These are phyloP conservation scores for Chaetothyriales sp. DNA, from an alignment of 2,329 filamentous ascomycete species.

Conservation along the genomic window DNA sequence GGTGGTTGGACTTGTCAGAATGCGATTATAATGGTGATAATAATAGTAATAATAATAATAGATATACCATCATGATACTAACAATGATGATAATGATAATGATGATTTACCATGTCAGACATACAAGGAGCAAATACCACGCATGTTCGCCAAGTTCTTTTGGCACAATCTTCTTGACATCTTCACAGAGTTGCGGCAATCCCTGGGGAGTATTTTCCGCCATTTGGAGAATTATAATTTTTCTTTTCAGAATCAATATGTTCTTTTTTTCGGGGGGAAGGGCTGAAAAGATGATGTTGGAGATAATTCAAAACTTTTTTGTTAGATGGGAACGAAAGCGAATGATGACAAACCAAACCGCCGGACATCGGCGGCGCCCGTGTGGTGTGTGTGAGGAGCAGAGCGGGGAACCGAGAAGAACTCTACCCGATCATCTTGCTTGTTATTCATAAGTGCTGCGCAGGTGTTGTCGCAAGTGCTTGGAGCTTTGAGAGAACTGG, in stretches of 20 bases:
- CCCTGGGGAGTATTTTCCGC: neutral
- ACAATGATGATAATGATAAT: neutral
- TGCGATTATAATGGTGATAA: no score
- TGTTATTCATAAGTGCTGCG: no score
- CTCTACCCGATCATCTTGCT: neutral
- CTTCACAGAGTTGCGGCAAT: constrained; percentile 12
- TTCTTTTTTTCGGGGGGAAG: no score
- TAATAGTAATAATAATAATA: no score
- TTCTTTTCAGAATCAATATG: neutral
- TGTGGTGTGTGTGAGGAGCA: neutral
- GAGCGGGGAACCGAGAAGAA: neutral
- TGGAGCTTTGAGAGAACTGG: no score
- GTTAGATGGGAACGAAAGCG: neutral
- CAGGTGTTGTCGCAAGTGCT: no score
- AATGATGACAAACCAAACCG: neutral
- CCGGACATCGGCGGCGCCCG: neutral
- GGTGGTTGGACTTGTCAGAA: no score
- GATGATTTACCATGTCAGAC: constrained; percentile 18
- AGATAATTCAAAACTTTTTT: neutral
- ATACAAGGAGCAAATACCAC: constrained; percentile 31
- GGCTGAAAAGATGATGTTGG: no score
- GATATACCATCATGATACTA: no score
- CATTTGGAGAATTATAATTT: neutral
- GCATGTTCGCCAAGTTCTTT: constrained; percentile 47
- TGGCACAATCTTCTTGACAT: constrained; percentile 17